These are phyloP conservation scores for Cryptococcus sp. DNA, from an alignment of 1,284 basidiomycete species.

Conservation along the genomic window DNA sequence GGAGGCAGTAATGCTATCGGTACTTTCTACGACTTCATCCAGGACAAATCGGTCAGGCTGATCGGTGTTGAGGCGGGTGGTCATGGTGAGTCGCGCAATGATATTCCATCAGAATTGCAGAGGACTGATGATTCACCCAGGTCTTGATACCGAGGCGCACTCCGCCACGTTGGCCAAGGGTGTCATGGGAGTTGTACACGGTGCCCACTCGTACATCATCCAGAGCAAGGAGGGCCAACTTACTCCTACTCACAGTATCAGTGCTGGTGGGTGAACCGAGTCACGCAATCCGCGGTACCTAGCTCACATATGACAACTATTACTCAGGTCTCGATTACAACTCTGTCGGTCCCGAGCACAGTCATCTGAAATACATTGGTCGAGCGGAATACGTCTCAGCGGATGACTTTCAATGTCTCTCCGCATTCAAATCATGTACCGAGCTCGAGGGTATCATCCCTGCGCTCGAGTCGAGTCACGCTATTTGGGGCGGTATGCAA, in stretches of 20 bases:
- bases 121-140: constrained; percentile 47
- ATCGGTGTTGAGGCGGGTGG: constrained; percentile 96
- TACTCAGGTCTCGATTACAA: constrained; percentile 50
- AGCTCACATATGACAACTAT: neutral
- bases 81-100: constrained; percentile 63
- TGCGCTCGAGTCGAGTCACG: constrained; percentile 93
- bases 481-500: constrained; percentile 86
- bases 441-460: constrained; percentile 98
- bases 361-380: constrained; percentile 91
- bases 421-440: constrained; percentile 87
- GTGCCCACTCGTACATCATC: constrained; percentile 87
- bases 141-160: constrained; percentile 79
- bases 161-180: constrained; percentile 91
- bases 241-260: constrained; percentile 94
- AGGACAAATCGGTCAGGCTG: constrained; percentile 76
- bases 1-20: constrained; percentile 98
- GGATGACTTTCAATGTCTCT: constrained; percentile 88
- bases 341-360: constrained; percentile 92
- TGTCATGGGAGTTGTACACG: constrained; percentile 91
- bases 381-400: constrained; percentile 91
- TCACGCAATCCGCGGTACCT: neutral
- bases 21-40: constrained; percentile 92
- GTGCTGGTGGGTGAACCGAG: constrained; percentile 65
- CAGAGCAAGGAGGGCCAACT: constrained; percentile 90
- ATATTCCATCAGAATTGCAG: neutral